Percentiles rank a stretch among this genome's conserved stretches.
These are phyloP conservation scores for Venturia nashicola DNA, from an alignment of 2,329 filamentous ascomycete genomes.

Conservation along the genomic window DNA sequence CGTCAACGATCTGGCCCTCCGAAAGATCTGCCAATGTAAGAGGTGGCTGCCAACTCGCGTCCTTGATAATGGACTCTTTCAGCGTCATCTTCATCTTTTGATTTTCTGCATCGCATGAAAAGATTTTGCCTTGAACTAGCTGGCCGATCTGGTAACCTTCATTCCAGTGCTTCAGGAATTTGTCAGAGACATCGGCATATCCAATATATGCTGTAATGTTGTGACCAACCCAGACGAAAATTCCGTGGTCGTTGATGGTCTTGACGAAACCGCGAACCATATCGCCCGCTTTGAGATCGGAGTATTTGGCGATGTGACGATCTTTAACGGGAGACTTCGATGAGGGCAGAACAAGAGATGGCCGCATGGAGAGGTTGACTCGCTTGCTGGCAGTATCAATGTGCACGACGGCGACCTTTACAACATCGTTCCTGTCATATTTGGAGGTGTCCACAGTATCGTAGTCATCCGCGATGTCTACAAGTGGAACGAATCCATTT, in stretches of 20 bases:
- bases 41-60: slow-evolving; percentile 63
- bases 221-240: slow-evolving; percentile 76
- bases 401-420: slow-evolving; percentile 74
- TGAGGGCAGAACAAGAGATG: slow-evolving; percentile 82
- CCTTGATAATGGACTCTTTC: slow-evolving; percentile 64
- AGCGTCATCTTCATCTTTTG: slow-evolving; percentile 75
- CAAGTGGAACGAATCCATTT: slow-evolving; percentile 67
- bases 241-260: slow-evolving; percentile 74
- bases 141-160: slow-evolving; percentile 77
- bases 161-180: slow-evolving; percentile 93
- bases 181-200: slow-evolving; percentile 79
- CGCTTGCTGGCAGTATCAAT: slow-evolving; percentile 78
- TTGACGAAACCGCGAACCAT: slow-evolving; percentile 86
- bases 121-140: slow-evolving; percentile 77
- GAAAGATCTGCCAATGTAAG: slow-evolving; percentile 67
- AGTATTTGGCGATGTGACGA: slow-evolving; percentile 57
- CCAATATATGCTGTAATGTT: slow-evolving; percentile 72
- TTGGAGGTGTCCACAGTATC: slow-evolving; percentile 62
- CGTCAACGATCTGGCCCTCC: slow-evolving; percentile 70
- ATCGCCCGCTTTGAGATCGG: slow-evolving; percentile 65
- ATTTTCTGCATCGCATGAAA: slow-evolving; percentile 53
- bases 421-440: slow-evolving; percentile 72
- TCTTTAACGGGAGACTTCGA: slow-evolving; percentile 65
- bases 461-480: slow-evolving; percentile 80
- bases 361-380: slow-evolving; percentile 67